Percentiles rank a stretch among this genome's conserved stretches.
Conservation (phyloP, 2,329 filamentous ascomycete genomes). For the Fusarium sp. region DNA sequence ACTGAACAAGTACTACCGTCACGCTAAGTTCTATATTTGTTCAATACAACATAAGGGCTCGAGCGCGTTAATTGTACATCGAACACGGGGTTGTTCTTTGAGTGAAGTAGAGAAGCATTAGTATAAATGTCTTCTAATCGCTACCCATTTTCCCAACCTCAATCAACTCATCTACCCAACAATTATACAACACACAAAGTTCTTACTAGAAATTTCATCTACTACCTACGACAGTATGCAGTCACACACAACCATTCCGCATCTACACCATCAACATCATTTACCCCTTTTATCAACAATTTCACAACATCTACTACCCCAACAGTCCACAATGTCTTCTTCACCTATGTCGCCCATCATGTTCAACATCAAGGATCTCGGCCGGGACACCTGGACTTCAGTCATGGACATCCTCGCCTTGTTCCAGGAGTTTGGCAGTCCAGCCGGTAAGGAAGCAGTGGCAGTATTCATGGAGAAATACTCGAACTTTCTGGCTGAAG, state of each 20-base stretch:
- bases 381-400: not conserved
- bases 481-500: not conserved
- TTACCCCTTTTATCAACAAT: not conserved
- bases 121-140: not conserved
- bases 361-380: not conserved
- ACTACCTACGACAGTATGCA: not conserved
- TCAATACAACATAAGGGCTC: not conserved
- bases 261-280: not conserved
- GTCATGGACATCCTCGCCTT: not conserved
- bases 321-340: not conserved
- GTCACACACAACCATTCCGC: not conserved
- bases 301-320: not conserved
- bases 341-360: not conserved
- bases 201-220: not conserved
- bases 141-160: not conserved
- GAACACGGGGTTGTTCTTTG: not conserved
- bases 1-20: not conserved
- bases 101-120: fast-evolving
- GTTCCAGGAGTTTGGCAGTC: not conserved
- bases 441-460: not conserved
- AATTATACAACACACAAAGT: not conserved
- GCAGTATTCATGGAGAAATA: not conserved
- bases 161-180: not conserved
- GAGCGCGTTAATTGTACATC: not conserved
- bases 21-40: fast-evolving